Percentiles rank a stretch among this genome's conserved stretches.
Evolutionary conservation across 2,329 filamentous ascomycete species (phyloP).

Genomic region (Cladophialophora yegresii): DNA sequence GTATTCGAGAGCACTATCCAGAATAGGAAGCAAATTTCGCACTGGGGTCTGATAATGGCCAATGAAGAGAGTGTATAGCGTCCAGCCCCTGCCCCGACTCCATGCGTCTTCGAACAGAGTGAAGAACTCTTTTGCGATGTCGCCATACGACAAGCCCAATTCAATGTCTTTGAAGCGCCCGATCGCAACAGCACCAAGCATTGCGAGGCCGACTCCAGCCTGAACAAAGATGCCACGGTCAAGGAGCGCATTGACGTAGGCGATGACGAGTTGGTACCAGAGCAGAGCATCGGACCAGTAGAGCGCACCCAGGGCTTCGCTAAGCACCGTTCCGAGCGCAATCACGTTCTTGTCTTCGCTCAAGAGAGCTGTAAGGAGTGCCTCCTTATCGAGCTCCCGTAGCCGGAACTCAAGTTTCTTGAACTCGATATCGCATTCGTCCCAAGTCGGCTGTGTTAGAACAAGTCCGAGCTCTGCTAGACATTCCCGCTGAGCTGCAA

Average conservation of each 20-base stretch:
- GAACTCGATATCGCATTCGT: constrained; percentile 77
- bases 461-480: constrained; percentile 68
- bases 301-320: constrained; percentile 59
- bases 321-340: constrained; percentile 57
- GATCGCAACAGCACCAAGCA: constrained; percentile 59
- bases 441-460: constrained; percentile 67
- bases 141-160: constrained; percentile 56
- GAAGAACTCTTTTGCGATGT: constrained; percentile 56
- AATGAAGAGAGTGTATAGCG: constrained; percentile 62
- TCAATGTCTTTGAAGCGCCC: constrained; percentile 61
- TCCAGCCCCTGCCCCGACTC: constrained; percentile 58
- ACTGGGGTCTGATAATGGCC: constrained; percentile 61
- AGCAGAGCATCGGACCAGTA: constrained; percentile 63
- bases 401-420: constrained; percentile 63
- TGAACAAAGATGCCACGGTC: constrained; percentile 59
- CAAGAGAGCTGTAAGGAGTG: constrained; percentile 44
- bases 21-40: constrained; percentile 52
- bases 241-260: constrained; percentile 59
- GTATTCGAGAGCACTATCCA: constrained; percentile 59
- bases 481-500: constrained; percentile 70
- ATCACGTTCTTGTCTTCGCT: constrained; percentile 48
- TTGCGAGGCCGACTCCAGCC: constrained; percentile 59
- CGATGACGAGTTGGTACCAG: constrained; percentile 62
- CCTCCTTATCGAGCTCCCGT: constrained; percentile 56
- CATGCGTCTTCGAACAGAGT: constrained; percentile 56